Base-by-base conservation (phyloP, 1,284 basidiomycete genomes). In the Macrocystidia cucumis region DNA sequence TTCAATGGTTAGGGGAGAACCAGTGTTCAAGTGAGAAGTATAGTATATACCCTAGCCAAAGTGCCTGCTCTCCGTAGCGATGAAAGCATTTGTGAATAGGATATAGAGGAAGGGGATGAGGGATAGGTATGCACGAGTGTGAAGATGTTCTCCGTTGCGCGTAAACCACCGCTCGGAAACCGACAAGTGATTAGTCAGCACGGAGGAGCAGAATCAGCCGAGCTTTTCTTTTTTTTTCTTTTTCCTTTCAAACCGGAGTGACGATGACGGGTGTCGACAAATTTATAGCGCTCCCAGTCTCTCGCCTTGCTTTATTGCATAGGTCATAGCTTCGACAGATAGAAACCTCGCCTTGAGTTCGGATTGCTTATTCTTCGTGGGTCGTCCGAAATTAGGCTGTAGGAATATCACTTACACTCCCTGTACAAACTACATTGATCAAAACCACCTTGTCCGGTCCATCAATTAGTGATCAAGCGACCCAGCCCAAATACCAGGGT, bases 281-380 rank as follows among this genome's bases (percentile, higher is more conserved):
- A 14, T 11, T 30, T 32, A 32, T 48, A 45, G 48, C 43, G 63
- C 74, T 67, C 67, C 77, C 76, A 71, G 83, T 86, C 83, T 87
- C 83, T 76, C 71, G 68, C 65, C 62, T 45, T 54, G 55, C 45
- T 34, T 32, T 38, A 46, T 45, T 46, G 51, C 47, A 39, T 50
- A 39, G 63, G 70, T 68, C 45, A 49, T 46, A 59, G 52, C 70
- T 75, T 73, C 81, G 78, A 71, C 43, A 86, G 69, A 86, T 44
- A 29, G 54, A 76, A 58, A 60, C 57, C 78, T 80, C 70, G 62
- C 79, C 72, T 85, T 86, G 84, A 87, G 84, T 87, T 80, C 77
- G 81, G 69, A 53, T 59, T 52, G 58, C 68, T 67, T 62, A 63
- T 57, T 41, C 47, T 48, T 37, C 52, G 63, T 76, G 74, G 72